These are phyloP conservation scores for Gaeumannomyces tritici DNA, from an alignment of 2,329 filamentous ascomycete species.

Conservation along the genomic window DNA sequence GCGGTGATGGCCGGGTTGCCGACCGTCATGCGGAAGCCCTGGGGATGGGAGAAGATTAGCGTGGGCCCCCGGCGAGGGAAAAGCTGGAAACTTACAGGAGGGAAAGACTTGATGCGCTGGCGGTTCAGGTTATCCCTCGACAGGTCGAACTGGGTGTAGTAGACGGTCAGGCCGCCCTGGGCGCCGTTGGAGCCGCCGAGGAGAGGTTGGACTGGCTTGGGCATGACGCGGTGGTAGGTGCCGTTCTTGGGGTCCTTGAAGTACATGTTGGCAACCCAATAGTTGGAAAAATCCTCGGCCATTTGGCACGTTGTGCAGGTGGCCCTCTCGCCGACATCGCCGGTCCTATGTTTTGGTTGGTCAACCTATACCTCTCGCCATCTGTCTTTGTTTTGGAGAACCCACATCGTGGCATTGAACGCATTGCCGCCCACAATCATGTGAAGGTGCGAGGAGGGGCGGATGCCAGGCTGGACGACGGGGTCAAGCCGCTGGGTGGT, in stretches of 20 bases:
- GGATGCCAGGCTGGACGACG: constrained; percentile 12
- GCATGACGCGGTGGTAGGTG: constrained; percentile 15
- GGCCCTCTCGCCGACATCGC: constrained; percentile 12
- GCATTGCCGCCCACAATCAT: constrained; percentile 16
- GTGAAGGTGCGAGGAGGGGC: constrained; percentile 14
- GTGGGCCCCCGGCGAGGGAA: neutral
- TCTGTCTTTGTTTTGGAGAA: neutral
- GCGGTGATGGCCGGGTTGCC: constrained; percentile 8
- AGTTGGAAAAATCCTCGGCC: constrained; percentile 19
- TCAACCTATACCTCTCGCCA: too few species aligned
- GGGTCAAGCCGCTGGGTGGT: constrained; percentile 17
- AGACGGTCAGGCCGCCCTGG: constrained; percentile 14
- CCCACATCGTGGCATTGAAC: constrained; percentile 13
- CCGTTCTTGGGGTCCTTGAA: constrained; percentile 18
- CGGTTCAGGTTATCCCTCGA: constrained; percentile 13
- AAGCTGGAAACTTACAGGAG: constrained; percentile 9
- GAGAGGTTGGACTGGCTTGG: constrained; percentile 13
- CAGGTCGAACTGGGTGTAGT: constrained; percentile 17
- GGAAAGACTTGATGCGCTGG: constrained; percentile 15
- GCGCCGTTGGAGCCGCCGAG: constrained; percentile 15
- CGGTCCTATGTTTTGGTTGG: constrained; percentile 8
- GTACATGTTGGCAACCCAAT: constrained; percentile 17
- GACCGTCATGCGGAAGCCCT: constrained; percentile 14
- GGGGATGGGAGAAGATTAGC: neutral
- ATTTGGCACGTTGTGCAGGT: constrained; percentile 19